Evolutionary conservation across 2,329 filamentous ascomycete species (phyloP), one percentile per base, ranked within the genome.

Genomic region (Clonostachys sp.): DNA sequence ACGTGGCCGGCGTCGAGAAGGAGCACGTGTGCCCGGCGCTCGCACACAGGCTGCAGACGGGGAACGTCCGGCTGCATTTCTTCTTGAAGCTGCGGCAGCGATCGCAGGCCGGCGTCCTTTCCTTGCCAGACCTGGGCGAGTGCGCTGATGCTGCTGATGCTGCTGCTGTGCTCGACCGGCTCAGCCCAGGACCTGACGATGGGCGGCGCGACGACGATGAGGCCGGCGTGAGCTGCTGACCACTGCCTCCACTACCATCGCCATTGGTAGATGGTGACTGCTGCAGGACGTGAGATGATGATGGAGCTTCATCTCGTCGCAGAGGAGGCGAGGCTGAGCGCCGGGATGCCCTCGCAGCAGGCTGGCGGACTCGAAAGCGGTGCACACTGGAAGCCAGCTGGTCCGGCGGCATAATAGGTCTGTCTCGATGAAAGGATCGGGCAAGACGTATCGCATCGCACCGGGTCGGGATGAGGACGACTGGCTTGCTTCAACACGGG

Each of bases 71-170:
- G 42, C 65, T 71, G 53, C 71, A 73, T 48, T 67, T 71, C 60
- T 73, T 73, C 57, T 73, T 73, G 55, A 72, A 69, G 51, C 59
- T 63, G 42, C 70, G 67, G 53, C 70, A 73, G 36, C 70, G 62
- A 45, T 71, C 66, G 52, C 71, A 73, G 12, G 24, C 24, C 8
- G 45, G 34, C 20, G 45, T 13, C 14, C 16, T 24, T 10, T 17
- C n/a, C 18, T 17, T 34, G 13, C 34, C n/a, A 36, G 17, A 34
- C 3, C 33, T 35, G n/a, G 44, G 35, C 16, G 34, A 60, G 53
- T 58, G 7, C 3, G 51, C 45, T 39, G 48, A 45, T 42, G 48
- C 47, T 16, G 56, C 54, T 40, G 61, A 55, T 44, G 59, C 54
- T 46, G 58, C 57, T 44, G 59, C 55, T 46, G 58, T 57, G 42